Base-by-base conservation (phyloP, 2,329 filamentous ascomycete genomes). In the Ceratocystis destructans region DNA sequence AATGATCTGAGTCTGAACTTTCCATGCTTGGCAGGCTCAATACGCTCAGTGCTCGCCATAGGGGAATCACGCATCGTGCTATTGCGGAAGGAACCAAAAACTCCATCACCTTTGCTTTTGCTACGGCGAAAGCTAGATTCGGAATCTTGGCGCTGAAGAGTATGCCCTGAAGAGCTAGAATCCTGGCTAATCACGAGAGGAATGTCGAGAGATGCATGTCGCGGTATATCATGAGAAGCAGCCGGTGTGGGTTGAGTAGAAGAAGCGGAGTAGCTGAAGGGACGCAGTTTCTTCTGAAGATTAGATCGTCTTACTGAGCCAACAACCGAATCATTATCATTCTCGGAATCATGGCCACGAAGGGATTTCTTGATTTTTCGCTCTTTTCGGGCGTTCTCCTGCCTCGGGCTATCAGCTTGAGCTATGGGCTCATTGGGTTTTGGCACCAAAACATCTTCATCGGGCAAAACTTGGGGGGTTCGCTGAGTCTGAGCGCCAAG, bases 1-100 rank as follows among this genome's bases (percentile, higher is more conserved):
- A 88, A 70, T 0, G 88, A 88, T 37, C 88, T 82, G 44, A 90
- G 77, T 67, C 86, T 89, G 72, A 89, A 86, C 28, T 83, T 80
- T n/a, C 83, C 81, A n/a, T 83, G 78, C 15, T 77, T 74, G 8
- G 74, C 72, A 61, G 74, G 44, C 41, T 44, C 63, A 31, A 20
- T 31, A 8, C 44, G 28, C 45, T 67, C 62, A 6, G 57, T 86
- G 71, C 87, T 90, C 33, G 82, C 86, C 70, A 85, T 84, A 0
- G 86, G 88, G 20, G 50, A 45, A 10, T 62, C 57, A 31, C 64
- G 69, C 66, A 46, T 70, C 66, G 48, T 69, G 69, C 6, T 70
- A 67, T 10, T 64, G 55, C 6, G 62, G 48, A 61, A 64, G 2
- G 61, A 55, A n/a, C 22, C 28, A 37, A 61, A 61, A 53, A 41